These are phyloP conservation scores for Silene noctiflora DNA, from an alignment of 179 eudicot species.

Conservation along the genomic window DNA sequence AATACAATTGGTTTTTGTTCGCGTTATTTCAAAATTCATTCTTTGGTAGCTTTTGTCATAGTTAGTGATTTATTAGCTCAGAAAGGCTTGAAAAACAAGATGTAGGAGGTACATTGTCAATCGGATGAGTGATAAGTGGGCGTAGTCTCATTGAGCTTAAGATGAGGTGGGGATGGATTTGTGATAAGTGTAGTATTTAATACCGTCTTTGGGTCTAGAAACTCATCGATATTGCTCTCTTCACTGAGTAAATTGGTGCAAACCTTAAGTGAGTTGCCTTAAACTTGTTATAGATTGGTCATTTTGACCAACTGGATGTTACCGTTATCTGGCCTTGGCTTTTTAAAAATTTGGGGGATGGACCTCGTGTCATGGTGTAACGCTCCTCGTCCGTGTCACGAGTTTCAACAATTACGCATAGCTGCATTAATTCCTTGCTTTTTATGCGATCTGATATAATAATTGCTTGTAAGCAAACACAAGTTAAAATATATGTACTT, in stretches of 20 bases:
- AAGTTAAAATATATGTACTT: no score
- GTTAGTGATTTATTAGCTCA: neutral
- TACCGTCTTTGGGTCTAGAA: constrained; percentile 1
- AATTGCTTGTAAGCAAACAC: no score
- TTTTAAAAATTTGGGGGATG: neutral
- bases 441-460: no score
- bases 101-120: neutral
- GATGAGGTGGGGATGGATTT: constrained; percentile 4
- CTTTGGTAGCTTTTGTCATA: constrained; percentile 6
- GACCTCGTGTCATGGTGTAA: no score
- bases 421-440: no score
- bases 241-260: constrained; percentile 4
- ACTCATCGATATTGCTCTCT: neutral
- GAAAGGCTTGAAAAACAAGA: neutral
- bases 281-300: neutral
- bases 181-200: neutral
- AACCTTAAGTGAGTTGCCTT: neutral
- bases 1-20: neutral
- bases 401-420: no score
- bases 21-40: neutral
- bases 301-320: neutral
- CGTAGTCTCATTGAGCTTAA: neutral
- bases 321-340: neutral
- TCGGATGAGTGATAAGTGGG: neutral
- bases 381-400: no score